These are phyloP conservation scores for Auricularia cornea DNA, from an alignment of 768 basidiomycete genomes.

Conservation along the genomic window DNA sequence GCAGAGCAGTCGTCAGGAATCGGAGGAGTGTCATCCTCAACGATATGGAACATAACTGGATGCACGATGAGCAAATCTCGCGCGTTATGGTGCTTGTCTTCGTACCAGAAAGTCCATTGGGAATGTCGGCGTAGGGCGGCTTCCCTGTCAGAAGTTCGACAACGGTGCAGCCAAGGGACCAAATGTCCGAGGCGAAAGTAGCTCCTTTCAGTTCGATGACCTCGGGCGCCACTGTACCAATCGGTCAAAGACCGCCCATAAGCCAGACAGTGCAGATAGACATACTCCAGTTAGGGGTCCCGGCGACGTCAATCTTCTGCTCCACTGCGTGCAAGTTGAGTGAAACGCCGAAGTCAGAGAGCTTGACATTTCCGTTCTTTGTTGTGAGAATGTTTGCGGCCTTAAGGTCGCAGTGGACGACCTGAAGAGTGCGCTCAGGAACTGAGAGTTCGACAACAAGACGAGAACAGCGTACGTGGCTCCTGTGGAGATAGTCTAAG, in stretches of 20 bases:
- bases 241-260: neutral
- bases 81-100: no score
- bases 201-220: slow-evolving; percentile 94
- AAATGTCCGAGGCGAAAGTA: slow-evolving; percentile 88
- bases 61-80: neutral
- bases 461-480: slow-evolving; percentile 25
- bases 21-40: slow-evolving; percentile 86
- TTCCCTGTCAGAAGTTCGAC: slow-evolving; percentile 88
- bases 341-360: slow-evolving; percentile 96
- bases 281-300: slow-evolving; percentile 92
- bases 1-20: slow-evolving; percentile 72
- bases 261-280: slow-evolving; percentile 2
- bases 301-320: slow-evolving; percentile 75
- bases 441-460: neutral
- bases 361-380: slow-evolving; percentile 94
- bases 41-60: slow-evolving; percentile 93
- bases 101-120: slow-evolving; percentile 91
- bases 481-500: slow-evolving; percentile 81
- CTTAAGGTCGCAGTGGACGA: slow-evolving; percentile 97
- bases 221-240: slow-evolving; percentile 74
- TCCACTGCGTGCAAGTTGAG: slow-evolving; percentile 90
- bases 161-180: slow-evolving; percentile 92
- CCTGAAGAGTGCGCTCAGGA: no score
- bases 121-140: slow-evolving; percentile 86
- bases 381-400: slow-evolving; percentile 98